These are phyloP conservation scores for Thalia dealbata DNA, from an alignment of 176 grass and related monocot species.

Conservation along the genomic window DNA sequence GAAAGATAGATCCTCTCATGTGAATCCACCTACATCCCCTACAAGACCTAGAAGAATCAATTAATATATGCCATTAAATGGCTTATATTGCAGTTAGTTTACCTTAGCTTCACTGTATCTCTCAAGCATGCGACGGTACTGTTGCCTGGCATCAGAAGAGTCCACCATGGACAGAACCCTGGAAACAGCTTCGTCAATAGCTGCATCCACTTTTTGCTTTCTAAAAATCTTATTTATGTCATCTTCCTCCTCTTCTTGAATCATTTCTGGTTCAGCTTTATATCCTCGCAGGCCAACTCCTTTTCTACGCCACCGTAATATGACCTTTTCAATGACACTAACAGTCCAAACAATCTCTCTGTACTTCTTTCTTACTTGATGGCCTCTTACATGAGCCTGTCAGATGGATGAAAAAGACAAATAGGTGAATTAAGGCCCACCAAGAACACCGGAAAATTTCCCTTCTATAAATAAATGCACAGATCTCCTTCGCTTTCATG, in stretches of 20 bases:
- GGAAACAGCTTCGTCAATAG: constrained; percentile 66
- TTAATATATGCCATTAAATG: background rate
- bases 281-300: constrained; percentile 76
- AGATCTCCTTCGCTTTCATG: background rate
- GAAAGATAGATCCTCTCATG: background rate
- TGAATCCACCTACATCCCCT: background rate
- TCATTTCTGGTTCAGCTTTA: constrained; percentile 47
- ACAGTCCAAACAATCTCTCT: constrained; percentile 68
- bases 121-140: constrained; percentile 87
- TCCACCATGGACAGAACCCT: constrained; percentile 86
- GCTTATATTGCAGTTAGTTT: constrained; percentile 5
- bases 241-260: constrained; percentile 49
- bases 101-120: constrained; percentile 78
- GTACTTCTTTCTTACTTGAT: constrained; percentile 93
- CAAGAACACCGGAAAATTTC: background rate
- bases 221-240: constrained; percentile 68
- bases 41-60: background rate
- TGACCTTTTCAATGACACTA: constrained; percentile 78
- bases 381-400: constrained; percentile 90
- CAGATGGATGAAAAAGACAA: constrained; percentile 12
- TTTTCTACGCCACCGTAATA: constrained; percentile 91
- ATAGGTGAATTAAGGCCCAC: background rate
- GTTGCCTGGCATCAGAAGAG: constrained; percentile 71
- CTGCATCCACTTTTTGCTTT: constrained; percentile 77
- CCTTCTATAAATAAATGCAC: background rate